Evolutionary conservation across 306 rosid species (phyloP), one percentile per base, ranked within the genome.

Genomic region (Glycine tomentella): DNA sequence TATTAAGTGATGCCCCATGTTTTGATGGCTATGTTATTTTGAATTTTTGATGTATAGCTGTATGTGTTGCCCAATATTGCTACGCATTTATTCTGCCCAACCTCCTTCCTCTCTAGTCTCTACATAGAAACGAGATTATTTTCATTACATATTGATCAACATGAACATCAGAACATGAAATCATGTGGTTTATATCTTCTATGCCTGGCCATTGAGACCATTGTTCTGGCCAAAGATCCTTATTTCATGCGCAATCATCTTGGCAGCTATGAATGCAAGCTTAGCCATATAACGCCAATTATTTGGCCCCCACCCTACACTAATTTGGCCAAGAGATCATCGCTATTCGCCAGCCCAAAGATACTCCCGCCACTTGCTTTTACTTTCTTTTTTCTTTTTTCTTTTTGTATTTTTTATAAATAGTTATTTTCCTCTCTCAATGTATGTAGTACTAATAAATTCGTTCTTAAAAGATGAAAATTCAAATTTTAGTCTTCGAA

Each of bases 221-320:
- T 20, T 20, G 20, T 20, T 20, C 20, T 20, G 90, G 89, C 34
- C 61, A 86, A 84, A 63, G 92, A 87, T 75, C 97, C 90, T 65
- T 87, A 81, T 68, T 89, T 91, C 46, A 91, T 88, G 95, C 88
- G 90, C 79, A 91, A 92, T 76, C 93, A 90, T 72, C 92, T 91
- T 13, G 95, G 92, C 56, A 91, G 91, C 80, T 91, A 87, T 42
- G 90, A 88, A 79, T 90, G 90, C 85, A 89, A 86, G 81, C 90
- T n/a, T n/a, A n/a, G n/a, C n/a, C n/a, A n/a, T n/a, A n/a, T n/a
- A n/a, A n/a, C n/a, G 87, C 87, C 20, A 87, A 92, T 87, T 89
- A 90, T 89, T 91, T 90, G 88, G 25, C 25, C 25, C 93, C 86
- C 80, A 86, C 90, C 31, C 11, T n/a, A 10, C 55, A 50, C 55